A percentile compares a stretch with the other conserved stretches of the same genome.
Conservation (phyloP, 208 protist genomes). For the Leishmania mexicana region DNA sequence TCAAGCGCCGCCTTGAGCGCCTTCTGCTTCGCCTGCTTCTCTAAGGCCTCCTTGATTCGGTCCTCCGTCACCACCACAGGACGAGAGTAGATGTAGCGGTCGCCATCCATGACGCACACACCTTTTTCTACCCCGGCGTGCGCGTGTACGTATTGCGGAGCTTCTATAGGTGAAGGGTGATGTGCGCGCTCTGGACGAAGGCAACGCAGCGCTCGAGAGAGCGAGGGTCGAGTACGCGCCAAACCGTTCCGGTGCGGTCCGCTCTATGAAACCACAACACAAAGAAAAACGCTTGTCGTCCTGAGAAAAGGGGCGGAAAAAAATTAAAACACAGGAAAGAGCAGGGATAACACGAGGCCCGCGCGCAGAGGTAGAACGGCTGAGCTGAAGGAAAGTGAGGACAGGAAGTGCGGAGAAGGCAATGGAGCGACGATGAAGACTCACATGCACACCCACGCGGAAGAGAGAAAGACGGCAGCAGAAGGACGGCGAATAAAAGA, state of each 20-base stretch:
- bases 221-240: neutral
- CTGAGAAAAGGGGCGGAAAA: neutral
- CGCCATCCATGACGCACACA: conserved; percentile 11
- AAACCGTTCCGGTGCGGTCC: neutral
- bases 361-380: neutral
- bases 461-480: neutral
- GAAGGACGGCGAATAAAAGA: neutral
- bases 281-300: neutral
- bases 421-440: neutral
- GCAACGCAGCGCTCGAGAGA: neutral
- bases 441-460: neutral
- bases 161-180: neutral
- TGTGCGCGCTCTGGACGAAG: neutral
- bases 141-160: neutral
- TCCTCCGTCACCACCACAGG: conserved; percentile 70
- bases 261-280: neutral
- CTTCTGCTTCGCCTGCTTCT: conserved; percentile 69
- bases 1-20: conserved; percentile 69
- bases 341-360: neutral
- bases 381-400: neutral
- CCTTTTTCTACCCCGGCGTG: neutral
- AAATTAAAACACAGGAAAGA: neutral
- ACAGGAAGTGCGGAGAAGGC: neutral
- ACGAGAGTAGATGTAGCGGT: conserved; percentile 41
- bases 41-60: conserved; percentile 49